A percentile compares a stretch with the other conserved stretches of the same genome.
phyloP scores from a whole-genome alignment of 73 alveolate genomes.

The Tetrahymena elliotti region DNA sequence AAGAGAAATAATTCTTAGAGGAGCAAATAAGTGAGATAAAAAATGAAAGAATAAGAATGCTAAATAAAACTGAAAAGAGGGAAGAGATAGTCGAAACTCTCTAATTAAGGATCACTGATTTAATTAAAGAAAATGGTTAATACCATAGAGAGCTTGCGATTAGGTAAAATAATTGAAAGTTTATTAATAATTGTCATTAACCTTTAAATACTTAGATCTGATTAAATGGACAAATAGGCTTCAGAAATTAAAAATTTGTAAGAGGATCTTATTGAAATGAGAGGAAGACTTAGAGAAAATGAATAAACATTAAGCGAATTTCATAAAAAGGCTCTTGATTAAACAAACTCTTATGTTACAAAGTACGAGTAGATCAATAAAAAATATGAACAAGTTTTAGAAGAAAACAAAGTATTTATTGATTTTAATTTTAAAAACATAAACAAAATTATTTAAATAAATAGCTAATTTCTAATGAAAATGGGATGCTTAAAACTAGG shows the following conservation, averaged over 20 bases:
- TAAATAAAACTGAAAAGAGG: slow-evolving; percentile 28
- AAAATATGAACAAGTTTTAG: slow-evolving; percentile 7
- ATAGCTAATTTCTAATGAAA: background rate
- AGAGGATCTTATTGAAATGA: background rate
- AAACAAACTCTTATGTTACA: slow-evolving; percentile 6
- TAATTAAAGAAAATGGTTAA: slow-evolving; percentile 24
- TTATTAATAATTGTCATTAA: no score
- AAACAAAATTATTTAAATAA: no score
- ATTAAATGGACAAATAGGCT: background rate
- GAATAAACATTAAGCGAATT: slow-evolving; percentile 24
- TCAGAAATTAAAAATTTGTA: slow-evolving; percentile 8
- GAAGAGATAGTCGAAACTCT: slow-evolving; percentile 24
- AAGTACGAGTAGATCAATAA: slow-evolving; percentile 13
- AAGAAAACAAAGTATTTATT: slow-evolving; percentile 7
- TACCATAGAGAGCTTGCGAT: slow-evolving; percentile 11
- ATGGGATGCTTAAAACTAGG: slow-evolving; percentile 24
- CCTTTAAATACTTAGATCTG: background rate
- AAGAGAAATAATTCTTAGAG: slow-evolving; percentile 7
- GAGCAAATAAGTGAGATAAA: slow-evolving; percentile 1
- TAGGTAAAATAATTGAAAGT: background rate
- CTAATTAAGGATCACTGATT: slow-evolving; percentile 4
- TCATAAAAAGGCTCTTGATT: slow-evolving; percentile 40
- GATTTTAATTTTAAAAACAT: background rate
- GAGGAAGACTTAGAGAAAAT: slow-evolving; percentile 9
- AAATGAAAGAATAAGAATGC: slow-evolving; percentile 1